These are phyloP conservation scores for Sporothrix schenckii DNA, from an alignment of 2,329 filamentous ascomycete genomes.

Conservation along the genomic window DNA sequence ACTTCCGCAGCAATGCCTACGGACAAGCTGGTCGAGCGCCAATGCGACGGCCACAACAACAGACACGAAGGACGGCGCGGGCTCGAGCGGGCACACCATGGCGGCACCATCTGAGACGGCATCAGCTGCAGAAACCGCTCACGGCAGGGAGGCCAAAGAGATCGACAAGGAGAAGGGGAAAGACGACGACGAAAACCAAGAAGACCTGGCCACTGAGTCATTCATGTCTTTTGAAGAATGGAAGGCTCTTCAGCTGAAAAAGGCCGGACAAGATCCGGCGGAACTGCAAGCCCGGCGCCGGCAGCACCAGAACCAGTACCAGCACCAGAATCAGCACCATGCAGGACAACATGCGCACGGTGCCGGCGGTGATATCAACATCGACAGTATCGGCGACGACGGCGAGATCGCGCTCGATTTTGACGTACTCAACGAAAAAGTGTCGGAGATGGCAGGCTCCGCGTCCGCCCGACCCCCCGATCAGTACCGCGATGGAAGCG, in stretches of 20 bases:
- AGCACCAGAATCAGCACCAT: conserved; percentile 22
- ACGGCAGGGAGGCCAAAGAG: conserved; percentile 37
- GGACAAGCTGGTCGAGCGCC: conserved; percentile 58
- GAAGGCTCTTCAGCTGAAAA: conserved; percentile 90
- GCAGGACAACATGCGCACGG: conserved; percentile 8
- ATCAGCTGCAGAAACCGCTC: neutral
- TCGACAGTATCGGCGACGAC: conserved; percentile 80
- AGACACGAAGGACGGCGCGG: conserved; percentile 4
- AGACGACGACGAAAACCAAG: conserved; percentile 34
- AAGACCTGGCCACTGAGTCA: conserved; percentile 62
- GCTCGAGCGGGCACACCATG: conserved; percentile 21
- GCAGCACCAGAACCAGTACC: conserved; percentile 44
- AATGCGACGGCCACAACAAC: conserved; percentile 35
- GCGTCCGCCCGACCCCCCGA: conserved; percentile 37
- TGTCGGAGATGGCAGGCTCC: conserved; percentile 49
- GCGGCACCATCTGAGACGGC: conserved; percentile 29
- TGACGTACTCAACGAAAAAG: conserved; percentile 52
- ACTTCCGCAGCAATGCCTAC: conserved; percentile 74
- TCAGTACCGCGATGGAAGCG: conserved; percentile 37
- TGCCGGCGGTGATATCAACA: conserved; percentile 61
- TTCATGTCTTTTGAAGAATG: conserved; percentile 98
- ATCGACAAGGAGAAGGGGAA: neutral
- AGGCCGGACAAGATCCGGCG: conserved; percentile 73
- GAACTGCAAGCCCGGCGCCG: conserved; percentile 66
- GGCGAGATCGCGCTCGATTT: conserved; percentile 72